Conservation (phyloP, 73 alveolate species). For the Paramecium biaurelia region DNA sequence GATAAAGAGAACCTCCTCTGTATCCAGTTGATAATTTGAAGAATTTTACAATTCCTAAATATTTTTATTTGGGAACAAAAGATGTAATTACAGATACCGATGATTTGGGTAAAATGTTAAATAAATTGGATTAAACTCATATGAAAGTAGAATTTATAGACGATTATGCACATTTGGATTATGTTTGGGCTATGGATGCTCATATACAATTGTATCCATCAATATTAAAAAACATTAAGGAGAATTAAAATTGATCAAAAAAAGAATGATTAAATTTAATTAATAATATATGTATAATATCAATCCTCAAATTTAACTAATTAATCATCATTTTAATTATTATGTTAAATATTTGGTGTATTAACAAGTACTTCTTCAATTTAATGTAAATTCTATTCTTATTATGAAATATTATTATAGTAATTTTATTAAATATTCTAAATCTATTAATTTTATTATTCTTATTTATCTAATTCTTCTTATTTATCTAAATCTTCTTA, state of each 20-base stretch:
- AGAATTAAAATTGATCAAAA: slow-evolving; percentile 11
- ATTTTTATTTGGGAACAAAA: slow-evolving; percentile 57
- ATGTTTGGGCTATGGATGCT: slow-evolving; percentile 72
- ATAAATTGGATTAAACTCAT: slow-evolving; percentile 25
- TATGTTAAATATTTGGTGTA: background rate
- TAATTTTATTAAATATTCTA: background rate
- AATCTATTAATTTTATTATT: background rate
- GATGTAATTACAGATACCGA: slow-evolving; percentile 58
- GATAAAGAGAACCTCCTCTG: slow-evolving; percentile 70
- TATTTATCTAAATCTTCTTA: background rate
- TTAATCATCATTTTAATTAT: background rate
- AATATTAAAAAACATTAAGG: slow-evolving; percentile 1
- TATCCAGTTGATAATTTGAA: slow-evolving; percentile 73
- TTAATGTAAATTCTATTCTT: background rate
- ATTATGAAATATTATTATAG: background rate
- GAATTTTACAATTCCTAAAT: slow-evolving; percentile 55
- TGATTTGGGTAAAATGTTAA: slow-evolving; percentile 47
- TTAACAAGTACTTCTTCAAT: background rate
- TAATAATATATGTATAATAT: background rate
- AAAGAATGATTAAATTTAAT: slow-evolving; percentile 11
- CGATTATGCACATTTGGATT: slow-evolving; percentile 69
- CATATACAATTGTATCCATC: slow-evolving; percentile 40
- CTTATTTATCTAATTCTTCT: too few relatives aligned
- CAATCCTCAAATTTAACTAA: background rate
- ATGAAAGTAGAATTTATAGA: slow-evolving; percentile 6